Evolutionary conservation across 2,329 filamentous ascomycete genomes (phyloP).

Genomic region (Colletotrichum shisoi): DNA sequence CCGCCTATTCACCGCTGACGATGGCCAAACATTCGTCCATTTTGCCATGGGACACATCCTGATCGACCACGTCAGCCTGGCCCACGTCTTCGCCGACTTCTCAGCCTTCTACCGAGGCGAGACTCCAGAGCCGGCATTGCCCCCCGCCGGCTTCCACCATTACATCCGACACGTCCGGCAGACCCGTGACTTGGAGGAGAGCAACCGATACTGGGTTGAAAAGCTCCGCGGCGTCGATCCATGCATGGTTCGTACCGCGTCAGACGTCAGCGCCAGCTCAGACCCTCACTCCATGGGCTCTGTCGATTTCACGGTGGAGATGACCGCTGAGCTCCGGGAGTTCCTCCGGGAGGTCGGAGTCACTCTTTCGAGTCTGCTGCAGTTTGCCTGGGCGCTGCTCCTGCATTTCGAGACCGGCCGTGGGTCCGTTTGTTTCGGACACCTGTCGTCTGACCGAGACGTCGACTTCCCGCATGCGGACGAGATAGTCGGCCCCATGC

Average conservation of each 20-base stretch:
- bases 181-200: not conserved
- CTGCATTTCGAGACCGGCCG: constrained; percentile 14
- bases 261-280: not conserved
- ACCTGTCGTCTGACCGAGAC: constrained; percentile 24
- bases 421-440: constrained; percentile 18
- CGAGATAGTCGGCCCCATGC: constrained; percentile 21
- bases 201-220: constrained; percentile 15
- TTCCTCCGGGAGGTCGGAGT: constrained; percentile 5
- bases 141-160: not conserved
- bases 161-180: constrained; percentile 10
- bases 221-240: not conserved
- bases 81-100: constrained; percentile 21
- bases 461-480: constrained; percentile 11
- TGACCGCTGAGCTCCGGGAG: not conserved
- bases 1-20: not conserved
- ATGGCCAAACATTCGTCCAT: not conserved
- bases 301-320: constrained; percentile 3
- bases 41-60: constrained; percentile 21
- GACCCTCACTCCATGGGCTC: not conserved
- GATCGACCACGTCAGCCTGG: constrained; percentile 33
- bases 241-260: constrained; percentile 5
- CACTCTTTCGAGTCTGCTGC: constrained; percentile 20
- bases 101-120: not conserved
- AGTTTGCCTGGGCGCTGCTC: constrained; percentile 20
- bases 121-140: not conserved